Evolutionary conservation across 1,139 yeast species (phyloP), one percentile per base, ranked within the genome.

Genomic region (Saccharomyces pastorianus): DNA sequence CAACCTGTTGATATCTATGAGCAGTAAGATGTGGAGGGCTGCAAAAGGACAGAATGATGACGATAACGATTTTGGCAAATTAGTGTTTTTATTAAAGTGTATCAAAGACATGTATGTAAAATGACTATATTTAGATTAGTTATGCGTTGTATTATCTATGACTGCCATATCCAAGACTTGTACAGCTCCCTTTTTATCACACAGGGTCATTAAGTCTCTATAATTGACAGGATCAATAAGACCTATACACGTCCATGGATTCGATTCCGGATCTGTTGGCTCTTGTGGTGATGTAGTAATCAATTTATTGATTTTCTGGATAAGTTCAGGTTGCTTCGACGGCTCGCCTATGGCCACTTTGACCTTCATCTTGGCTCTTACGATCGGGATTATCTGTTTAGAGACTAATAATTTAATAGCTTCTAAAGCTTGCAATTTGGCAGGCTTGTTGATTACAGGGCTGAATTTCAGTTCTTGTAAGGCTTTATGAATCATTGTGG

Each of bases 151-250:
- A 57, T 85, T 87, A 61, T 83, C 84, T 26, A 87, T 77, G 11
- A 89, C 96, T 8, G 96, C 95, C 84, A 89, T 85, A 61, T 90
- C 97, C 57, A 93, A 73, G 13, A 93, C 95, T 67, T 93, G 98
- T 7, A 93, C 76, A 1, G 91, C 82, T 4, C 81, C 79, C 56
- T 75, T 75, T 17, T 83, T 78, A 57, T 76, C 77, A 34, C 83
- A 83, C 23, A 73, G 64, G 53, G 78, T 80, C 13, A 88, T 78
- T 9, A 85, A 64, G 52, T 85, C 82, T 61, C 93, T 80, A 68
- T 89, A 93, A 62, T 82, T 82, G 23, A 90, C 89, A 0, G 99
- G 99, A 69, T 93, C 98, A 42, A 93, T 88, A 48, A 88, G 77
- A 9, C 91, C 90, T 7, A 80, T 74, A 55, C 83, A 74, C 62